Base-by-base conservation (phyloP, 1,284 basidiomycete species). In the Rhodotorula sp. region DNA sequence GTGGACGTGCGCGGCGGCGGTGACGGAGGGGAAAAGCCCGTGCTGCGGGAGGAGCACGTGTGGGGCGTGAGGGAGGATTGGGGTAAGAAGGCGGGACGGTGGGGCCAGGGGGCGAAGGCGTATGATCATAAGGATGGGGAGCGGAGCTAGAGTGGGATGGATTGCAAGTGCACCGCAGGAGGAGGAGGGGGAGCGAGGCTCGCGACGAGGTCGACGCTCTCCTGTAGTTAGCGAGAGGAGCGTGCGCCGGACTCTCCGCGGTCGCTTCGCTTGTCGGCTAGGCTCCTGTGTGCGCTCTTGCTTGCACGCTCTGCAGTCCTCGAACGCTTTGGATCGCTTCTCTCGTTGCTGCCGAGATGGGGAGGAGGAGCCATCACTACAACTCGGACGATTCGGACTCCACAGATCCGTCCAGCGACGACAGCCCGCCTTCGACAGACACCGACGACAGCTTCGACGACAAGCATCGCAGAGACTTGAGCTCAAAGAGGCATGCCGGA, bases 41-140 rank as follows among this genome's bases (percentile, higher is more conserved):
- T 57, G 3, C 27, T 74, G 32, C 25, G 21, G 12, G 67, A 69
- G 29, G 59, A 58, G 22, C 73, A 74, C 50, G 48, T 72, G 10
- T 74, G 73, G 73, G 73, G 73, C 6, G 64, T 71, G 81, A 78
- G 80, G 61, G 83, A 85, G 57, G 84, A 85, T 70, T 86, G 85
- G 85, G 85, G 85, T 0, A 78, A 80, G 60, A 82, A 81, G 50
- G 83, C 83, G 0, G 84, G 84, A 0, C 68, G 77, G 46, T 85
- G 84, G 84, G 84, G 84, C 0, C 76, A 80, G 64, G 84, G 84
- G 0, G 80, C 81, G 5, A 78, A 78, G 60, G 81, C 78, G 15
- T 71, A 63, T 32, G 64, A 69, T 27, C 34, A 57, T 21, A 44
- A n/a, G 32, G 5, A 54, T n/a, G 4, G 15, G 51, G n/a, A 32